Evolutionary conservation across 2,329 filamentous ascomycete species (phyloP).

Genomic region (Lachnellula subtilissima): DNA sequence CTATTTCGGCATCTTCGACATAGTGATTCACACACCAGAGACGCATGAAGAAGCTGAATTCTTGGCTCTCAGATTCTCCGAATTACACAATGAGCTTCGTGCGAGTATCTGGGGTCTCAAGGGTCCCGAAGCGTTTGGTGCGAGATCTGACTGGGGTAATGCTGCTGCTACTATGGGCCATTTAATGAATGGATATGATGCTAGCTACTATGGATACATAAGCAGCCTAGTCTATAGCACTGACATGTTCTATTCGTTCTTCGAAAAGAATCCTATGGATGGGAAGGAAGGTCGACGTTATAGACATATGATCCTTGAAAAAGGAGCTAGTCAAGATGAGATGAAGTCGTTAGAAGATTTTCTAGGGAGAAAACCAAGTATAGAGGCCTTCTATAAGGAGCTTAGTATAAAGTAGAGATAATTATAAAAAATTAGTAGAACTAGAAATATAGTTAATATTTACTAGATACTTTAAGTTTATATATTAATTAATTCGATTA

Average conservation of each 20-base stretch:
- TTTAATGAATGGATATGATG: conserved; percentile 78
- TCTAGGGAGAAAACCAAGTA: conserved; percentile 69
- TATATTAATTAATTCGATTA: no score
- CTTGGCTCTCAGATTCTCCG: conserved; percentile 54
- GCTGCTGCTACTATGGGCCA: conserved; percentile 78
- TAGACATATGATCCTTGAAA: conserved; percentile 72
- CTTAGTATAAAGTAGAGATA: no score
- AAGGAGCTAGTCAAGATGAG: conserved; percentile 73
- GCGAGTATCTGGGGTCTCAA: conserved; percentile 68
- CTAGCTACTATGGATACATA: conserved; percentile 74
- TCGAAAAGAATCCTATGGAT: conserved; percentile 76
- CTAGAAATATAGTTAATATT: no score
- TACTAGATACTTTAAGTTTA: no score
- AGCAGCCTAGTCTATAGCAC: conserved; percentile 75
- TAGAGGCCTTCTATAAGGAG: conserved; percentile 75
- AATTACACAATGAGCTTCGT: conserved; percentile 68
- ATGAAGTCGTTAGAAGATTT: conserved; percentile 77
- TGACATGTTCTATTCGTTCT: conserved; percentile 81
- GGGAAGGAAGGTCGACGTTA: conserved; percentile 68
- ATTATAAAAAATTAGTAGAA: no score
- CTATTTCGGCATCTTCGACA: conserved; percentile 78
- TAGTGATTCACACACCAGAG: conserved; percentile 69
- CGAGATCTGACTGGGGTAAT: conserved; percentile 59
- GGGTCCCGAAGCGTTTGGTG: conserved; percentile 63
- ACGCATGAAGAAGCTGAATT: conserved; percentile 63